Base-by-base conservation (phyloP, 2,329 filamentous ascomycete species). In the Exophiala sp. region DNA sequence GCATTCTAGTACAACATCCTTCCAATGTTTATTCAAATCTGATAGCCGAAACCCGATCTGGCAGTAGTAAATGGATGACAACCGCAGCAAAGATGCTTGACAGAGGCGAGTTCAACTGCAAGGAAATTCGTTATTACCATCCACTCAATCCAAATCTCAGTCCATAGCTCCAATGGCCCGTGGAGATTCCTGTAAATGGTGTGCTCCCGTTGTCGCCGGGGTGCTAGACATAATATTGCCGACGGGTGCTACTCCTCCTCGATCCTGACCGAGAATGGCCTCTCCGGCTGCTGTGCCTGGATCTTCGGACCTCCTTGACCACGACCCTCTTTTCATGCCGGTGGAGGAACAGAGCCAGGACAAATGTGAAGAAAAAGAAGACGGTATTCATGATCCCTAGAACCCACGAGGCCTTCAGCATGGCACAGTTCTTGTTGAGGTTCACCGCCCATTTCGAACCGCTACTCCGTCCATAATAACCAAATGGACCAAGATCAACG, bases 341-440 rank as follows among this genome's bases (percentile, higher is more conserved):
- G 48, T 72, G 68, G 48, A 74, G 62, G 45, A 71, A 70, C 39
- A 72, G 57, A 13, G 89, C 88, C 37, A 93, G 73, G 22, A 91
- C 69, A 44, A 81, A 78, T 2, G 88, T 93, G 64, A 85, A 73
- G 66, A 85, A 83, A 71, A 95, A 95, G 65, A 90, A 83, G 57
- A 93, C 72, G 58, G 75, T 73, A 67, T 93, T 87, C 77, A 96
- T 94, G 67, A 97, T 96, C 42, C 80, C 88, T 60, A 96, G 83
- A 2, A 88, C 91, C 70, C 88, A 97, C 59, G 76, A 78, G 1
- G 90, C 85, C 78, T 96, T 97, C 64, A 95, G 80, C 88, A 96
- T 93, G 43, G 85, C 80, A 70, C 91, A 97, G 3, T 81, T 80
- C 75, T 91, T 91, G 68, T 87, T 76, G 30, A 82, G 68, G 46